Evolutionary conservation across 1,284 basidiomycete genomes (phyloP).

Genomic region (Rhodotorula sp.): DNA sequence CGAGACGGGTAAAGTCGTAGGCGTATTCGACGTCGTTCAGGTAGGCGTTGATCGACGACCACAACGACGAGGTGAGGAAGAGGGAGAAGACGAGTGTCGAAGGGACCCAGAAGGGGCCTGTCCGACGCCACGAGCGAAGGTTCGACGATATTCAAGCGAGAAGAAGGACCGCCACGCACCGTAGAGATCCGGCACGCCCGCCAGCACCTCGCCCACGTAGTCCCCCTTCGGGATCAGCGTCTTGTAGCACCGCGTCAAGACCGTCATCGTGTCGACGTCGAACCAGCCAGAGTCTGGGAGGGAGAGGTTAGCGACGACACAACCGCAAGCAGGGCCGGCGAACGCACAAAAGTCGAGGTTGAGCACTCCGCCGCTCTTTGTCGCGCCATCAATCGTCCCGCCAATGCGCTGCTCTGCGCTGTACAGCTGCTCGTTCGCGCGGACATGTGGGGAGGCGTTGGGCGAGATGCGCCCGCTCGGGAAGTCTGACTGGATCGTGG

Average conservation of each 20-base stretch:
- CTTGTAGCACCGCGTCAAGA: conserved; percentile 51
- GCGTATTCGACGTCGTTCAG: conserved; percentile 65
- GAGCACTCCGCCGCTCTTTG: conserved; percentile 35
- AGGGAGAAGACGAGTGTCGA: conserved; percentile 87
- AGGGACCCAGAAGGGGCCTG: conserved; percentile 89
- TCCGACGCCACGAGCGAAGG: neutral
- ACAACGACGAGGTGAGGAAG: conserved; percentile 86
- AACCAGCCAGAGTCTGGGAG: conserved; percentile 53
- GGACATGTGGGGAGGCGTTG: conserved; percentile 26
- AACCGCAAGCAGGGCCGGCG: neutral
- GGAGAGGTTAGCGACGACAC: neutral
- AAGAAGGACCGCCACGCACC: conserved; percentile 43
- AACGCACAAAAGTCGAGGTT: conserved; percentile 37
- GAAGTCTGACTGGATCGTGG: conserved; percentile 31
- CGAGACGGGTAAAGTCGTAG: conserved; percentile 80
- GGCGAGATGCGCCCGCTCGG: conserved; percentile 39
- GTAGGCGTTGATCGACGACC: conserved; percentile 75
- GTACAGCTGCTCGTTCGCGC: conserved; percentile 26
- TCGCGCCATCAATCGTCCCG: conserved; percentile 31
- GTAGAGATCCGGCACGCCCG: conserved; percentile 55
- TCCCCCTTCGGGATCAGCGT: conserved; percentile 53
- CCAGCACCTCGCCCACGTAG: conserved; percentile 53
- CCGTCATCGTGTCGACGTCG: conserved; percentile 52
- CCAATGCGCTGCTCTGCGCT: conserved; percentile 25
- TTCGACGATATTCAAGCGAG: too few species aligned